Evolutionary conservation across 768 basidiomycete genomes (phyloP).

Genomic region (Russula virescens): DNA sequence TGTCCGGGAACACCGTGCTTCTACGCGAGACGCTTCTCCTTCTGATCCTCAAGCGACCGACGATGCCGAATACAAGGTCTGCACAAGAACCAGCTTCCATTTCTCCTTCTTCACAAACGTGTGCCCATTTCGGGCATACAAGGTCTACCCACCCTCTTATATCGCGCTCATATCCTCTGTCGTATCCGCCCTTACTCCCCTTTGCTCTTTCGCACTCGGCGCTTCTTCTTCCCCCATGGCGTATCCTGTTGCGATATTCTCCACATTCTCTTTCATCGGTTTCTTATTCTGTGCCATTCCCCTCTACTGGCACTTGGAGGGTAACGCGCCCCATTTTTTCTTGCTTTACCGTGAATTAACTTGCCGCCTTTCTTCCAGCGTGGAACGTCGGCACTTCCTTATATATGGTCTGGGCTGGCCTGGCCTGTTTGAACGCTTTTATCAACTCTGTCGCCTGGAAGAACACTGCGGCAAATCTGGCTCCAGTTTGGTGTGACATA

Average conservation of each 20-base stretch:
- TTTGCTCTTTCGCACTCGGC: background rate
- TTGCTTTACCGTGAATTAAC: background rate
- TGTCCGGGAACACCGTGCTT: too few species aligned
- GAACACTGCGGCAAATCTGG: slow-evolving; percentile 42
- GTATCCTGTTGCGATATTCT: slow-evolving; percentile 26
- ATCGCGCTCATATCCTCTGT: background rate
- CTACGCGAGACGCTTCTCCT: too few species aligned
- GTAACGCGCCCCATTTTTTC: slow-evolving; percentile 13
- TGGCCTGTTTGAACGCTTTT: slow-evolving; percentile 52
- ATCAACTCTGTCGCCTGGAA: slow-evolving; percentile 70
- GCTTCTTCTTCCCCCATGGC: background rate
- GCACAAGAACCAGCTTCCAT: too few species aligned
- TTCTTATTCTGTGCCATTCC: slow-evolving; percentile 47
- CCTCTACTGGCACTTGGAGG: slow-evolving; percentile 51
- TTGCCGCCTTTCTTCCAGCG: slow-evolving; percentile 30
- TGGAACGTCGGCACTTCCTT: slow-evolving; percentile 68
- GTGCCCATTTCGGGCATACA: slow-evolving; percentile 1
- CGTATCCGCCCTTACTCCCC: background rate
- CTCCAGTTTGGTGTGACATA: slow-evolving; percentile 54
- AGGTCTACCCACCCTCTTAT: slow-evolving; percentile 1
- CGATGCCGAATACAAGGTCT: background rate
- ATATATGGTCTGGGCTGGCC: slow-evolving; percentile 61
- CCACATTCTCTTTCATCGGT: slow-evolving; percentile 39
- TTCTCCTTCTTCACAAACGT: background rate
- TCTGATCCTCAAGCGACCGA: too few species aligned